phyloP scores from a whole-genome alignment of 2,329 filamentous ascomycete genomes.

The Fonsecaea pedrosoi region DNA sequence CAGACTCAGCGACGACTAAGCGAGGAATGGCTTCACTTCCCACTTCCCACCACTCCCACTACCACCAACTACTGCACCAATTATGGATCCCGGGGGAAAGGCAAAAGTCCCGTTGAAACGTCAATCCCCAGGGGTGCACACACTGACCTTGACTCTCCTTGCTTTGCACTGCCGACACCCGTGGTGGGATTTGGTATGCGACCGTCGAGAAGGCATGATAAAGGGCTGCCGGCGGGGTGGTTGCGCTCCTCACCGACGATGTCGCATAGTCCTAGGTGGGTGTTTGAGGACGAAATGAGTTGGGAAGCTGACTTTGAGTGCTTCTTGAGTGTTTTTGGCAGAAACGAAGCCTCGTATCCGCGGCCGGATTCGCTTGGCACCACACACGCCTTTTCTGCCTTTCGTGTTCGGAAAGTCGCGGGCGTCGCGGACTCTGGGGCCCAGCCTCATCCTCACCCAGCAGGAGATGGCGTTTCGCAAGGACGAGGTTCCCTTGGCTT shows the following conservation, averaged over 20 bases:
- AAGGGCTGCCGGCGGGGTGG: neutral
- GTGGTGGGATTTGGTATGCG: conserved; percentile 41
- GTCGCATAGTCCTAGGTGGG: neutral
- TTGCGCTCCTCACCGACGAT: neutral
- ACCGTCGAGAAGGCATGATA: conserved; percentile 39
- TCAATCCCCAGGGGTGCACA: neutral
- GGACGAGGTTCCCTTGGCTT: no score
- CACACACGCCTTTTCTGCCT: conserved; percentile 7
- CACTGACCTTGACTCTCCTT: conserved; percentile 40
- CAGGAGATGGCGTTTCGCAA: no score
- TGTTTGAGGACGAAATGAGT: neutral
- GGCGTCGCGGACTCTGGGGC: neutral
- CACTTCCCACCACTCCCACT: conserved; percentile 1
- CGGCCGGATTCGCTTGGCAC: conserved; percentile 16
- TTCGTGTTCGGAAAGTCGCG: conserved; percentile 22
- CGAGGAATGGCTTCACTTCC: conserved; percentile 5
- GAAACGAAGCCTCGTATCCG: conserved; percentile 19
- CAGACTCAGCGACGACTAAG: conserved; percentile 7
- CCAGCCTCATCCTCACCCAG: conserved; percentile 11
- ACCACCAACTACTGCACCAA: conserved; percentile 12
- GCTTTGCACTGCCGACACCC: conserved; percentile 40
- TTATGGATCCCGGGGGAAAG: conserved; percentile 21
- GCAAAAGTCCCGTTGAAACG: conserved; percentile 1
- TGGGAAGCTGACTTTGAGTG: conserved; percentile 10
- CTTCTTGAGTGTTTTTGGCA: neutral